Conservation (phyloP, 768 basidiomycete species). For the Podaxis sp. region DNA sequence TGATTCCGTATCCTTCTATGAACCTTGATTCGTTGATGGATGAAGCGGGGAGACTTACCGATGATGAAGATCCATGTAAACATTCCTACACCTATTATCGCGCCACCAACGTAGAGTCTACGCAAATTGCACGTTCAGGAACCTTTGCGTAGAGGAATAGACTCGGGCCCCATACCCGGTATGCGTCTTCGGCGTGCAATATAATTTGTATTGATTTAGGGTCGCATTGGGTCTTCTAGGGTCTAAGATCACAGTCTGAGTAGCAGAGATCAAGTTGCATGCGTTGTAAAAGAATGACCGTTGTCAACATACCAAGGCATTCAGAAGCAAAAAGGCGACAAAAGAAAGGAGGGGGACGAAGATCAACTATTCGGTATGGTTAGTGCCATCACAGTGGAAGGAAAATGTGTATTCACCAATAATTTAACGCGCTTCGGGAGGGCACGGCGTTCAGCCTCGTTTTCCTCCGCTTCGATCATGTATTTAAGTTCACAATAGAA, state of each 20-base stretch:
- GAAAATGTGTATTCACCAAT: not conserved
- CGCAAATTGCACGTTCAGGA: not conserved
- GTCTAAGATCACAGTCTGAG: not conserved
- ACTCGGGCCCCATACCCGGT: conserved; percentile 4
- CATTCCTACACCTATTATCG: conserved; percentile 6
- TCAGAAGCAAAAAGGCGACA: conserved; percentile 2
- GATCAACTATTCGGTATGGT: not conserved
- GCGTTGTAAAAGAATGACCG: not conserved
- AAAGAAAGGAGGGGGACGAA: conserved; percentile 5
- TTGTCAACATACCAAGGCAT: not conserved
- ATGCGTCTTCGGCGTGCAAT: conserved; percentile 6
- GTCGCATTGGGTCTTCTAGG: not conserved
- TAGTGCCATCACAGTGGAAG: not conserved
- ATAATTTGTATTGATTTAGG: conserved; percentile 3
- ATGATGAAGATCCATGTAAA: conserved; percentile 8
- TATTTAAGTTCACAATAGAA: conserved; percentile 6
- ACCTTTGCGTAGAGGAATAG: not conserved
- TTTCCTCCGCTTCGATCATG: not conserved
- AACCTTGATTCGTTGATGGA: not conserved
- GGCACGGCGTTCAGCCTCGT: not conserved
- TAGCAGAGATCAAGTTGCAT: not conserved
- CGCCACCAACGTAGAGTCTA: conserved; percentile 9
- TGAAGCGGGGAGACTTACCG: not conserved
- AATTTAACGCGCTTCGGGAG: not conserved
- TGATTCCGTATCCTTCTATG: not conserved